A percentile compares a stretch with the other conserved stretches of the same genome.
phyloP scores from a whole-genome alignment of 441 rosid genomes.

The Theobroma grandiflorum region DNA sequence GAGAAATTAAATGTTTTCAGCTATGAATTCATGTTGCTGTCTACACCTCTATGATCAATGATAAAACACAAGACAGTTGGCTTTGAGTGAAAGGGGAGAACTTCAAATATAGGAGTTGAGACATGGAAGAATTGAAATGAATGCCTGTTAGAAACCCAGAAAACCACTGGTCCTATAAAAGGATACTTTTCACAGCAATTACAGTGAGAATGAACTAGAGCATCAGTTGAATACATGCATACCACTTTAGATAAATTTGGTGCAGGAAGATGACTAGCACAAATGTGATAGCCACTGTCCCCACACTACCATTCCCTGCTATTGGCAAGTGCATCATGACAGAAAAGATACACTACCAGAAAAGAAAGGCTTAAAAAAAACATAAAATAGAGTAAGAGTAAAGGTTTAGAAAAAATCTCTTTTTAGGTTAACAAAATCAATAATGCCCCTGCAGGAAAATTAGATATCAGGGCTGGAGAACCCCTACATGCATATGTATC shows the following conservation, averaged over 20 bases:
- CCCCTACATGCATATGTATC: background rate
- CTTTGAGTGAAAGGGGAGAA: background rate
- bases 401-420: background rate
- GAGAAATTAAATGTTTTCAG: background rate
- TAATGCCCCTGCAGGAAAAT: background rate
- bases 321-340: background rate
- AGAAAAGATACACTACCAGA: background rate
- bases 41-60: background rate
- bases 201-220: background rate
- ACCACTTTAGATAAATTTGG: background rate
- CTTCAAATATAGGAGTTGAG: background rate
- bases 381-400: background rate
- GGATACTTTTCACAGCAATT: background rate
- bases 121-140: slow-evolving; percentile 4
- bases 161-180: background rate
- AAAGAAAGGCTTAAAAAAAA: background rate
- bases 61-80: background rate
- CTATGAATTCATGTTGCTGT: background rate
- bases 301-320: background rate
- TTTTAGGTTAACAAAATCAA: background rate
- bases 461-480: background rate
- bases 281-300: slow-evolving; percentile 2
- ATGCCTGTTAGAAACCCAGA: background rate
- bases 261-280: background rate
- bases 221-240: slow-evolving; percentile 5